These are phyloP conservation scores for Canavalia gladiata DNA, from an alignment of 306 rosid genomes.

Conservation along the genomic window DNA sequence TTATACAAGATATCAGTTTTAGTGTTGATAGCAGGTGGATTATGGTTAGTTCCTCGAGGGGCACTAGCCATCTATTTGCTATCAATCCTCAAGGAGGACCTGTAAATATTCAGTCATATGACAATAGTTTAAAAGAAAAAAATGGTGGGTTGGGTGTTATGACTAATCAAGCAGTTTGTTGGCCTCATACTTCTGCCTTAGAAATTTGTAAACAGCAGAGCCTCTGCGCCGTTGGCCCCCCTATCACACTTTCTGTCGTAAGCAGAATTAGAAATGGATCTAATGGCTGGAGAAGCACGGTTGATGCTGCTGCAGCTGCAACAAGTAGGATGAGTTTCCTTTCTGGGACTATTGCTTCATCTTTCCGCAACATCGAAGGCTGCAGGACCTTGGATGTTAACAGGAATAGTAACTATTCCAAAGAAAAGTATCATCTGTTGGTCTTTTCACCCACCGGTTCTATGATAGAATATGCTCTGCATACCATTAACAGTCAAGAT, in stretches of 20 bases:
- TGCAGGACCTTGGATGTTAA: slow-evolving; percentile 56
- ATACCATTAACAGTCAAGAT: slow-evolving; percentile 56
- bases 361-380: slow-evolving; percentile 67
- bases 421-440: slow-evolving; percentile 67
- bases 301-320: slow-evolving; percentile 86
- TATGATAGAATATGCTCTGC: slow-evolving; percentile 74
- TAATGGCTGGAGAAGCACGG: slow-evolving; percentile 79
- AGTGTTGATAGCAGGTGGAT: slow-evolving; percentile 98
- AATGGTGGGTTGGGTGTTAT: slow-evolving; percentile 55
- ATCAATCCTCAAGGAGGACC: slow-evolving; percentile 91
- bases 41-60: slow-evolving; percentile 97
- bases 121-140: slow-evolving; percentile 55
- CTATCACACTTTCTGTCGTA: slow-evolving; percentile 71
- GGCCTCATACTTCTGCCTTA: slow-evolving; percentile 53
- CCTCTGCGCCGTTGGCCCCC: slow-evolving; percentile 56
- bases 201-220: slow-evolving; percentile 56
- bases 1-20: slow-evolving; percentile 95
- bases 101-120: slow-evolving; percentile 65
- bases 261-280: slow-evolving; percentile 77
- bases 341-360: slow-evolving; percentile 78
- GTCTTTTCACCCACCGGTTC: slow-evolving; percentile 75
- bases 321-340: slow-evolving; percentile 66
- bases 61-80: slow-evolving; percentile 93
- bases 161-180: slow-evolving; percentile 49
- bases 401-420: slow-evolving; percentile 47